Evolutionary conservation across 108 stramenopile species (phyloP).

Genomic region (Skeletonema potamos): DNA sequence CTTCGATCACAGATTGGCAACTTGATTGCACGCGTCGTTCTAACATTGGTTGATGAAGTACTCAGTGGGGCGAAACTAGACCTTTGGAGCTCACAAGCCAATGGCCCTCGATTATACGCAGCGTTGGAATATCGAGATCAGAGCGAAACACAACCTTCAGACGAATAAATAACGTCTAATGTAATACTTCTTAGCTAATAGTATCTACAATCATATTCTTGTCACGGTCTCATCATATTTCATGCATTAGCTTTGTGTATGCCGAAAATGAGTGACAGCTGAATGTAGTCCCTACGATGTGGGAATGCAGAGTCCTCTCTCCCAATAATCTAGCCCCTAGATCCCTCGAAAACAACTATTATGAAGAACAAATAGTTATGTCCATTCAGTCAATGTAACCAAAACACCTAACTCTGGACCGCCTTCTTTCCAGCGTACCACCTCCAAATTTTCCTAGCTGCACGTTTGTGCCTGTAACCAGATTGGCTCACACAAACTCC

Average conservation of each 20-base stretch:
- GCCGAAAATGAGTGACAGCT: not conserved
- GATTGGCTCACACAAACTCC: slow-evolving; percentile 45
- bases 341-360: not conserved
- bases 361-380: not conserved
- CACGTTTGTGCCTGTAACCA: slow-evolving; percentile 34
- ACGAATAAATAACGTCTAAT: not conserved
- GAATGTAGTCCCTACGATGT: not conserved
- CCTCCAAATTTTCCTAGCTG: slow-evolving; percentile 50
- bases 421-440: slow-evolving; percentile 32
- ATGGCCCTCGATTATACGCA: slow-evolving; percentile 79
- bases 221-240: not conserved
- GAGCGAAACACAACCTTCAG: not conserved
- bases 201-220: not conserved
- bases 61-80: slow-evolving; percentile 80
- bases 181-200: slow-evolving; percentile 3
- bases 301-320: not conserved
- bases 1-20: slow-evolving; percentile 84
- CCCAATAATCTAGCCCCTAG: not conserved
- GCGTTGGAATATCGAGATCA: slow-evolving; percentile 71
- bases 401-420: not conserved
- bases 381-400: not conserved
- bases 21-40: slow-evolving; percentile 82
- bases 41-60: slow-evolving; percentile 85
- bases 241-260: not conserved
- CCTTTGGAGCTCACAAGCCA: slow-evolving; percentile 83